phyloP scores from a whole-genome alignment of 345 rosid genomes.

The Linum usitatissimum region DNA sequence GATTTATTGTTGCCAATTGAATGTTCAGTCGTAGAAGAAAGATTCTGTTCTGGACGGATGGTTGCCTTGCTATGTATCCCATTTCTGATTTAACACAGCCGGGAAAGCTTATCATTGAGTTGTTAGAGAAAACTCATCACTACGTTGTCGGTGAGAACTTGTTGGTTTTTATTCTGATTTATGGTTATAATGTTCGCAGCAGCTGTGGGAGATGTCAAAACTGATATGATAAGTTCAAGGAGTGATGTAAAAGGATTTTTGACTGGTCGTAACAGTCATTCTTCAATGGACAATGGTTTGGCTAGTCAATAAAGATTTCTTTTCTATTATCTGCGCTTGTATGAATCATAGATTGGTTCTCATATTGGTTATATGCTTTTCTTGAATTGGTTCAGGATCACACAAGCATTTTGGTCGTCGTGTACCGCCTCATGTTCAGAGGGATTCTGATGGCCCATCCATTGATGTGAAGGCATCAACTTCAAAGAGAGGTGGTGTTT shows the following conservation, averaged over 20 bases:
- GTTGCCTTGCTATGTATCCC: background rate
- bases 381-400: slow-evolving; percentile 25
- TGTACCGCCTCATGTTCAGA: slow-evolving; percentile 23
- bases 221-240: background rate
- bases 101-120: background rate
- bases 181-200: background rate
- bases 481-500: slow-evolving; percentile 41
- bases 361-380: background rate
- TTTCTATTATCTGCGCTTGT: background rate
- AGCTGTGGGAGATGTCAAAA: background rate
- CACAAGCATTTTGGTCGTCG: slow-evolving; percentile 30
- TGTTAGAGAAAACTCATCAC: background rate
- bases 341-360: background rate
- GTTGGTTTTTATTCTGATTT: too few relatives aligned
- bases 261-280: slow-evolving; percentile 1
- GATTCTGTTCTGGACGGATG: background rate
- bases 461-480: slow-evolving; percentile 34
- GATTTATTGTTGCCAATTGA: background rate
- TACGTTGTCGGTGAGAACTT: too few relatives aligned
- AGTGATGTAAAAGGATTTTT: background rate
- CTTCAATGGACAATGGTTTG: slow-evolving; percentile 1
- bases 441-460: slow-evolving; percentile 27
- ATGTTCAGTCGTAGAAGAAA: background rate
- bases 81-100: background rate
- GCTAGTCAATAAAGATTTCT: background rate